A percentile compares a stretch with the other conserved stretches of the same genome.
Conservation (phyloP, 192 early-diverging fungal genomes). For the Podila epigama region DNA sequence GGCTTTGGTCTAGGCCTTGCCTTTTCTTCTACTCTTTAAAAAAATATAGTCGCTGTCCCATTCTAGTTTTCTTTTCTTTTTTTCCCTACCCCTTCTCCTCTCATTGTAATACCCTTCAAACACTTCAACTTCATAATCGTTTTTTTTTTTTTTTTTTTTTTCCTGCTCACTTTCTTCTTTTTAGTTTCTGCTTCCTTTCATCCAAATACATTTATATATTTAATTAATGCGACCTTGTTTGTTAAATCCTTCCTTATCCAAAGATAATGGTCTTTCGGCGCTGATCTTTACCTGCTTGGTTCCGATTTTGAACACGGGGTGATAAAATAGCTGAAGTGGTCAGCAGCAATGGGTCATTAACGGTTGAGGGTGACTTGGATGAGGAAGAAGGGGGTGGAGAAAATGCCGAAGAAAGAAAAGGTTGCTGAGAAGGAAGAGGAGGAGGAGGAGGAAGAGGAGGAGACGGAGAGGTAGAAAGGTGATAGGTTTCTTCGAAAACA, state of each 20-base stretch:
- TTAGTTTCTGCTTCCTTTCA: neutral
- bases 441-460: neutral
- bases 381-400: no score
- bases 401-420: no score
- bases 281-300: constrained; percentile 12
- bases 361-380: no score
- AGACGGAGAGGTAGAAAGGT: neutral
- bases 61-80: neutral
- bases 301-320: no score
- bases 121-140: neutral
- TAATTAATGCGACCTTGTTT: neutral
- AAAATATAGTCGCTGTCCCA: no score
- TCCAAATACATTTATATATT: neutral
- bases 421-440: neutral
- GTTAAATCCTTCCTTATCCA: neutral
- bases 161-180: neutral
- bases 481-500: neutral
- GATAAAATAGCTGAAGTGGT: no score
- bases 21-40: constrained; percentile 5
- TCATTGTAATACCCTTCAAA: neutral
- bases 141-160: constrained; percentile 6
- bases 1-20: constrained; percentile 6
- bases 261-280: constrained; percentile 33
- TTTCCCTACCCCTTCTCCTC: neutral
- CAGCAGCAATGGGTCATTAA: no score